Base-by-base conservation (phyloP, 2,329 filamentous ascomycete genomes). In the Gremmenia infestans region DNA sequence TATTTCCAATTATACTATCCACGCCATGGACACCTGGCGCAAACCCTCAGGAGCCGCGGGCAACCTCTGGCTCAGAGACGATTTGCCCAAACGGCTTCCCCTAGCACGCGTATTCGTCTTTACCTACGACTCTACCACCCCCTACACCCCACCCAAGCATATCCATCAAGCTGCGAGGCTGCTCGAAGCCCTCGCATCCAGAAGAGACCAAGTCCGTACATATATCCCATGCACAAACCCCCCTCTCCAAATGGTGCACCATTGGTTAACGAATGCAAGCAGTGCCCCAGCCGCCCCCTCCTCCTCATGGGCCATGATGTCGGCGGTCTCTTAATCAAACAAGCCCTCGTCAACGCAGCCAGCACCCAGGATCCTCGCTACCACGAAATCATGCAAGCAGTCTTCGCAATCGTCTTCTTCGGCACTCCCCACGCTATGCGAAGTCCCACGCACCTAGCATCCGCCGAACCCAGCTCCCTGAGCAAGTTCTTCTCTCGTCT, bases 261-360 rank as follows among this genome's bases (percentile, higher is more conserved):
- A 15, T 19, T 15, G 32, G 25, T 9, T 28, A 36, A 54, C 45
- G 40, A 46, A 48, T 22, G 40, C 48, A 36, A 47, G 12, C 57
- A 17, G 52, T 63, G 15, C 43, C 15, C 14, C 22, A 40, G 23
- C 48, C 53, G 48, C 12, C 53, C 47, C 17, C 43, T 56, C 4
- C 23, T 56, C n/a, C 22, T 63, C 14, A 56, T 65, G 15, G 57
- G 61, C 25, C 62, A 65, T 32, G 63, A 63, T 45, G 54, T 65
- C 8, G 62, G 62, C 25, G 62, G 63, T 3, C 55, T 65, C 15
- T 36, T 65, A n/a, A 58, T 63, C 52, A 65, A 65, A 46, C 54
- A 65, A 52, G 62, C 58, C 45, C 15, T 57, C 9, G 37, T 56
- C 43, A 39, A 51, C 25, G 47, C 37, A 22, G 11, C 19, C 12